Evolutionary conservation across 2,329 filamentous ascomycete genomes (phyloP), one percentile per base, ranked within the genome.

Genomic region (Capronia americana): DNA sequence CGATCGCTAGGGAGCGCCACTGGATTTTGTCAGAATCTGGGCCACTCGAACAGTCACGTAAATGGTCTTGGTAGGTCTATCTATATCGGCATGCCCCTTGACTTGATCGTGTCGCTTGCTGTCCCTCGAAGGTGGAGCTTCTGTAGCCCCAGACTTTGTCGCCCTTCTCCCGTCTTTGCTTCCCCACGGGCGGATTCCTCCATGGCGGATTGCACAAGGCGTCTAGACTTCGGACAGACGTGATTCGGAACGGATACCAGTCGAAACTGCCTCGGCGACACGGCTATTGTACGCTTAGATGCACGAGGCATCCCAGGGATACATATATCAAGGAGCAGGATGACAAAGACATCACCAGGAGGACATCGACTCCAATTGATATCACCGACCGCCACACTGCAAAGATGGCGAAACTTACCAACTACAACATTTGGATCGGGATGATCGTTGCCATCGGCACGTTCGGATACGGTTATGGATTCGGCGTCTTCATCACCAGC

Each of bases 401-500:
- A 24, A 53, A n/a, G 20, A 68, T 68, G 66, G 62, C 53, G 20
- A 62, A 44, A 44, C 58, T 68, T 26, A 68, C 67, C 26, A 61
- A 38, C 14, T 66, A 66, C 26, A 66, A 58, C 48, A 54, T 62
- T 17, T 23, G 28, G 26, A 62, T 66, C n/a, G 30, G 48, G 34
- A 38, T 61, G 57, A 61, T 65, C 28, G 57, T 65, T 48, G 32
- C 57, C 23, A 50, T 51, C 26, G 63, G 63, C 50, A 59, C 57
- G 10, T 65, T 55, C 24, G 57, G 82, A 0, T 85, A 84, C 65
- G 83, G 83, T 24, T 85, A 84, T 69, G 80, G 78, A 57, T 77
- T 82, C 8, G 83, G 82, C 1, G 79, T 84, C 30, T 84, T 85
- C 48, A 76, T 79, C 44, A 82, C 80, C 58, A 84, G 82, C 12